Conservation (phyloP, 306 rosid genomes). For the Potentilla sterilis region DNA sequence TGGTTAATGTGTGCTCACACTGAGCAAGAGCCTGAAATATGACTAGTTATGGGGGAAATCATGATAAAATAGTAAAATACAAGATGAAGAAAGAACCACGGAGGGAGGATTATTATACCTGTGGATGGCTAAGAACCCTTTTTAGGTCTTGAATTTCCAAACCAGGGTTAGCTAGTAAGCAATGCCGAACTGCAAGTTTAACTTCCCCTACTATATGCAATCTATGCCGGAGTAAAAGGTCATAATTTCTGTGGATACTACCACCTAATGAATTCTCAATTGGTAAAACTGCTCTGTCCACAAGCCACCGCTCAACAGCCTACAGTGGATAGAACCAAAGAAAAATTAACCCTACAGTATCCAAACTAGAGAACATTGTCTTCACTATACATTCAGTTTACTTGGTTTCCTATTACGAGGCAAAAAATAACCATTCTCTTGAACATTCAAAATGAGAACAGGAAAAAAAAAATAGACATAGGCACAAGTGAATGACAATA, state of each 20-base stretch:
- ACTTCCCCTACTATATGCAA: constrained; percentile 98
- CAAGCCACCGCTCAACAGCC: constrained; percentile 95
- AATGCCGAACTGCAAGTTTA: constrained; percentile 83
- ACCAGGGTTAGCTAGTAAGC: constrained; percentile 84
- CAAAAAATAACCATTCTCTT: neutral
- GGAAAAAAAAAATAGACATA: neutral
- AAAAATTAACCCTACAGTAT: neutral
- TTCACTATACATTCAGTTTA: neutral
- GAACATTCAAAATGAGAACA: neutral
- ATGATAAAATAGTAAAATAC: constrained; percentile 3
- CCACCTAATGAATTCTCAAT: constrained; percentile 97
- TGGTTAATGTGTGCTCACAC: constrained; percentile 85
- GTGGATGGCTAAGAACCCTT: constrained; percentile 94
- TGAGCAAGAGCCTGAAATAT: constrained; percentile 92
- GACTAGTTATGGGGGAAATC: constrained; percentile 6
- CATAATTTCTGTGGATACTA: constrained; percentile 96
- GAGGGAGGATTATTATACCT: constrained; percentile 42
- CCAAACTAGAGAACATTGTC: neutral
- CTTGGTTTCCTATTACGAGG: neutral
- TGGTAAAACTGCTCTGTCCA: constrained; percentile 96
- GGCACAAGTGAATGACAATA: neutral
- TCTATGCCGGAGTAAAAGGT: constrained; percentile 84
- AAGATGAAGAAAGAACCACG: constrained; percentile 10
- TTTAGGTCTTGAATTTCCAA: constrained; percentile 64
- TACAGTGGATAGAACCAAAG: constrained; percentile 24